These are phyloP conservation scores for Macrolepiota fuliginosa DNA, from an alignment of 768 basidiomycete genomes.

Conservation along the genomic window DNA sequence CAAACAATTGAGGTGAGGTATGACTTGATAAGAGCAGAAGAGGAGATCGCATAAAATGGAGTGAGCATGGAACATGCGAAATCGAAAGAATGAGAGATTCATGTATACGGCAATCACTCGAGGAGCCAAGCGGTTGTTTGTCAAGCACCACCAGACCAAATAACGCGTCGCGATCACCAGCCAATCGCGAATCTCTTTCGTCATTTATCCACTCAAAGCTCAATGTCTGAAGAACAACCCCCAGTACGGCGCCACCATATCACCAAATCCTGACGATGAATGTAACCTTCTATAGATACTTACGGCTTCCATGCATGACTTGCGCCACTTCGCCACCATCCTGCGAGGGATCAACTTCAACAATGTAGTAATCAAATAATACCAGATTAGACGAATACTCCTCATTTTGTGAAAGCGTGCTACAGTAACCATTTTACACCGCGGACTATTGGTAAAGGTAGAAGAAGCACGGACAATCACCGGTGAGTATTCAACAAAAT, in stretches of 20 bases:
- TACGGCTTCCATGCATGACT: constrained; percentile 72
- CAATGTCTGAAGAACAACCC: constrained; percentile 7
- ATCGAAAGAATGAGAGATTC: neutral
- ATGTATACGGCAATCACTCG: neutral
- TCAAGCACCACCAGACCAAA: neutral
- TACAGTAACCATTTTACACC: constrained; percentile 63
- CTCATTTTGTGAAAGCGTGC: constrained; percentile 52
- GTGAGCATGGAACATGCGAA: neutral
- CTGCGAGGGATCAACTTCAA: constrained; percentile 81
- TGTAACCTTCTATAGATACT: constrained; percentile 43
- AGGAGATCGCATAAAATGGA: neutral
- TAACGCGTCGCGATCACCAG: neutral
- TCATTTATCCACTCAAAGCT: neutral
- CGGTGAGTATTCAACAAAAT: constrained; percentile 44
- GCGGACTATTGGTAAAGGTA: constrained; percentile 74
- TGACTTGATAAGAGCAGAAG: neutral
- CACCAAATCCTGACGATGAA: neutral
- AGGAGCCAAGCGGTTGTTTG: constrained; percentile 2
- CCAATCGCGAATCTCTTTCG: neutral
- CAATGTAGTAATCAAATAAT: constrained; percentile 43
- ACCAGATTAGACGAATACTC: neutral
- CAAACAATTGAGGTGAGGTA: neutral
- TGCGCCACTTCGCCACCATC: constrained; percentile 75
- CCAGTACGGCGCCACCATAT: neutral
- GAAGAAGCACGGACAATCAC: constrained; percentile 83